phyloP scores from a whole-genome alignment of 768 basidiomycete genomes.

The Mycena maculata region DNA sequence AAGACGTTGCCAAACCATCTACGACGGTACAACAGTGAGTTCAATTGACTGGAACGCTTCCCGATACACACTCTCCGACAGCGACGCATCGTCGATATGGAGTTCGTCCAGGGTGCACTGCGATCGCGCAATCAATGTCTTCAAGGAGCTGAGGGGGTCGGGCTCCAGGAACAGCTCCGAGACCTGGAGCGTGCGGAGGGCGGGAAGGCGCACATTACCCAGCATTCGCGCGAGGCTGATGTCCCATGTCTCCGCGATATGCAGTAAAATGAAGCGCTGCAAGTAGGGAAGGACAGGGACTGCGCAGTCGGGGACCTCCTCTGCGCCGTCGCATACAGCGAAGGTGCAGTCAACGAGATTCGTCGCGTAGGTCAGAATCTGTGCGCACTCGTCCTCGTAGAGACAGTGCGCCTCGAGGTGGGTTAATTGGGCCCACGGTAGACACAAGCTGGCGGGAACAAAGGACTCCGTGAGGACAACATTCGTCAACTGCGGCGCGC shows the following conservation, averaged over 20 bases:
- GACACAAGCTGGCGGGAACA: background rate
- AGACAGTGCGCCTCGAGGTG: slow-evolving; percentile 3
- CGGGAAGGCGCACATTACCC: background rate
- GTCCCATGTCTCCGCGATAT: background rate
- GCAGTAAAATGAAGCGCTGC: background rate
- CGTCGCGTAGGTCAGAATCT: background rate
- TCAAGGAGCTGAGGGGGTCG: too few relatives aligned
- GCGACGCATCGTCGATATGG: too few relatives aligned
- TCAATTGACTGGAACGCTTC: too few relatives aligned
- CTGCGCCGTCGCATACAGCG: background rate
- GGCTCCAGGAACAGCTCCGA: too few relatives aligned
- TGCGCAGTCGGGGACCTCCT: background rate
- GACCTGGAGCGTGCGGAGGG: too few relatives aligned
- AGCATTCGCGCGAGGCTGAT: background rate
- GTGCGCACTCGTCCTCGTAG: slow-evolving; percentile 16
- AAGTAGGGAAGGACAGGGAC: background rate
- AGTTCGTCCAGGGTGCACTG: too few relatives aligned
- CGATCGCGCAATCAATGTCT: too few relatives aligned
- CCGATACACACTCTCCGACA: too few relatives aligned
- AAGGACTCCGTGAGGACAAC: background rate
- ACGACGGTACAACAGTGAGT: too few relatives aligned
- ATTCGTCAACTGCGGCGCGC: background rate
- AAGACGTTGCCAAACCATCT: too few relatives aligned
- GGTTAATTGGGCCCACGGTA: slow-evolving; percentile 5
- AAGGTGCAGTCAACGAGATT: background rate